Evolutionary conservation across 2,329 filamentous ascomycete species (phyloP).

Genomic region (Colletotrichum gigasporum): DNA sequence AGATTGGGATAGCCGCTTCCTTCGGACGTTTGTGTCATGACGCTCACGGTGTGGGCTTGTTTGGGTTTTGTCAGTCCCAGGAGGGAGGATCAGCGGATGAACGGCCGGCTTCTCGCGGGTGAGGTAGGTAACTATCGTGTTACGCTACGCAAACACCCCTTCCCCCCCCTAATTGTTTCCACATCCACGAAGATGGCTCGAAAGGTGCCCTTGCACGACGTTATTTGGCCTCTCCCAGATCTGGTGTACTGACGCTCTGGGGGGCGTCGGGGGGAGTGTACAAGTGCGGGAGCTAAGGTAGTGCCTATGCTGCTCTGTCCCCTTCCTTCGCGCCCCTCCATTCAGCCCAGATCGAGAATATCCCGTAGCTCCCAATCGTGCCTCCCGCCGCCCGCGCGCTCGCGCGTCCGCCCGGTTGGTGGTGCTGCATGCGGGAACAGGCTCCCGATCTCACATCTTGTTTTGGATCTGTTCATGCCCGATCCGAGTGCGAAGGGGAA

Average conservation of each 20-base stretch:
- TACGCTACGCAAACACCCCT: conserved; percentile 1
- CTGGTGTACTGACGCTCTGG: not conserved
- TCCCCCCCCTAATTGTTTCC: not conserved
- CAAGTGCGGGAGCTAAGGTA: conserved; percentile 13
- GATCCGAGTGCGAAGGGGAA: not conserved
- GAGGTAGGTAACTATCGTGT: too few species aligned
- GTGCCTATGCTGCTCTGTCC: not conserved
- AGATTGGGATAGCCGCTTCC: not conserved
- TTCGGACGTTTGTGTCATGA: not conserved
- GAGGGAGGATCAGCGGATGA: not conserved
- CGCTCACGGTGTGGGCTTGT: not conserved
- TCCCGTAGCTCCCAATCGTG: not conserved
- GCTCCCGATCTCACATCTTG: not conserved
- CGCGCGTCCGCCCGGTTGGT: not conserved
- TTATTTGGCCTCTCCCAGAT: not conserved
- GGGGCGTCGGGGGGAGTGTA: not conserved
- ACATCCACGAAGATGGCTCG: not conserved
- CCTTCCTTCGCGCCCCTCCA: not conserved
- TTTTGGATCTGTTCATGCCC: conserved; percentile 1
- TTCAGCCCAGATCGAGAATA: not conserved
- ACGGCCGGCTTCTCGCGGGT: not conserved
- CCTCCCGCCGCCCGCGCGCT: not conserved
- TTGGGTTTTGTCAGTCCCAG: not conserved
- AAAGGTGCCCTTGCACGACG: not conserved
- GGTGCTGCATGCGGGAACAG: conserved; percentile 3